phyloP scores from a whole-genome alignment of 164 flowering plant genomes.

The Annona squamosa region DNA sequence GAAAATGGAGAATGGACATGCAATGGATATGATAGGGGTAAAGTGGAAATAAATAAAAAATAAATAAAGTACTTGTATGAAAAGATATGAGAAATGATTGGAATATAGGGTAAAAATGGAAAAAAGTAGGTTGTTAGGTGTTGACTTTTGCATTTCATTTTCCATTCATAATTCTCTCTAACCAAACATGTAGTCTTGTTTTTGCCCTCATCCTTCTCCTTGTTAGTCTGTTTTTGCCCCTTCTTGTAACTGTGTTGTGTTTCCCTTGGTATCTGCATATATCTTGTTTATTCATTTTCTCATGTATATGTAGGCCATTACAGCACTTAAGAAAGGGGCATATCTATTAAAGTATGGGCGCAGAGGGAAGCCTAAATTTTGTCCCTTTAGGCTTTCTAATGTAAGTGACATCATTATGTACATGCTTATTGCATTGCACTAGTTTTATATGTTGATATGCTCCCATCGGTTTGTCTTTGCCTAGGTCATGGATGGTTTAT shows the following conservation, averaged over 20 bases:
- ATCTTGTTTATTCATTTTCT: neutral
- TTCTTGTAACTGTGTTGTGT: neutral
- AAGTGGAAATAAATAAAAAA: no score
- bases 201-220: neutral
- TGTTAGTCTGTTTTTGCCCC: neutral
- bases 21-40: no score
- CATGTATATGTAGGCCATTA: conserved; percentile 17
- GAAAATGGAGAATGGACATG: no score
- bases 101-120: no score
- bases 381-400: conserved; percentile 17
- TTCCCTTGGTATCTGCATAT: neutral
- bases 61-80: no score
- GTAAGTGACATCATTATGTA: conserved; percentile 3
- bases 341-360: conserved; percentile 14
- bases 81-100: no score
- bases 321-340: conserved; percentile 14
- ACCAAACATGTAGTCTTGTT: neutral
- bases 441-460: neutral
- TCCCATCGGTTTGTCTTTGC: neutral
- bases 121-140: neutral
- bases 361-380: conserved; percentile 17
- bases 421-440: neutral
- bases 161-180: no score
- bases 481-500: neutral
- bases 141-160: neutral